phyloP scores from a whole-genome alignment of 352 stramenopile species.

The Phytophthora aleatoria region DNA sequence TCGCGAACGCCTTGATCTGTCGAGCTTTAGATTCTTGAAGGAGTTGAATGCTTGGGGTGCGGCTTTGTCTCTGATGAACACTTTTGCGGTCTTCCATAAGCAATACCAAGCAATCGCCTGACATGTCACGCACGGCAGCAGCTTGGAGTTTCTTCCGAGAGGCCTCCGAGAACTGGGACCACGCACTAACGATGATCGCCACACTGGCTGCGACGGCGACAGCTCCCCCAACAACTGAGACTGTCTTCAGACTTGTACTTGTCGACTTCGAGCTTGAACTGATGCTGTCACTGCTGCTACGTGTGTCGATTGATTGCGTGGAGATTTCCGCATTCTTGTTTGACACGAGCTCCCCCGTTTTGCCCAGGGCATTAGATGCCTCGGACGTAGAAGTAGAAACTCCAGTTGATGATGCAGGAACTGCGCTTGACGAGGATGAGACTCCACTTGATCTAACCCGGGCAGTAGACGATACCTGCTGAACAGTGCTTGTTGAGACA shows the following conservation, averaged over 20 bases:
- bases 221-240: constrained; percentile 72
- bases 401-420: constrained; percentile 17
- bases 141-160: constrained; percentile 66
- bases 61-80: constrained; percentile 31
- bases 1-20: constrained; percentile 34
- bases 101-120: constrained; percentile 70
- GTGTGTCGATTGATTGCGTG: constrained; percentile 20
- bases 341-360: constrained; percentile 22
- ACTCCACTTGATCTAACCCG: constrained; percentile 17
- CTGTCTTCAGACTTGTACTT: constrained; percentile 48
- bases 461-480: constrained; percentile 16
- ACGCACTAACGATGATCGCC: constrained; percentile 76
- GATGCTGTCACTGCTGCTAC: constrained; percentile 32
- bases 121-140: constrained; percentile 77
- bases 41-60: constrained; percentile 35
- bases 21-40: constrained; percentile 39
- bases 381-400: constrained; percentile 17
- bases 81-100: constrained; percentile 68
- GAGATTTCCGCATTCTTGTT: constrained; percentile 29
- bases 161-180: constrained; percentile 77
- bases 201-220: constrained; percentile 78
- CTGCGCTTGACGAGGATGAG: constrained; percentile 8
- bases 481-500: background rate
- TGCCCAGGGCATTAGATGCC: constrained; percentile 15
- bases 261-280: constrained; percentile 32